Conservation (phyloP, 208 protist species). For the Crithidia bombi region DNA sequence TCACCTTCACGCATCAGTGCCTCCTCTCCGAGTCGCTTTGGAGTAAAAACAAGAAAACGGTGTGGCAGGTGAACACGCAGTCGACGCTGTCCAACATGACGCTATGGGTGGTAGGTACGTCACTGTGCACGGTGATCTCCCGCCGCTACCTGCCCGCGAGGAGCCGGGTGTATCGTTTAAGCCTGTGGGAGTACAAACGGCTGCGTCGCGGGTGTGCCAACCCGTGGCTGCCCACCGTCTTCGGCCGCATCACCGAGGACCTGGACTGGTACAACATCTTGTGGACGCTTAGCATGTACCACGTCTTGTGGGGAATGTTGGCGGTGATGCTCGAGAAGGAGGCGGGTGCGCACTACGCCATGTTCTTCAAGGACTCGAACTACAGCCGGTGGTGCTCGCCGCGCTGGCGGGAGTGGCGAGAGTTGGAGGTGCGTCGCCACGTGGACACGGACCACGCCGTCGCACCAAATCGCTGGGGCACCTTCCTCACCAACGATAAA, state of each 20-base stretch:
- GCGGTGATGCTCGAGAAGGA: conserved; percentile 71
- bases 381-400: conserved; percentile 87
- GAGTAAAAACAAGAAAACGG: conserved; percentile 84
- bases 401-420: conserved; percentile 86
- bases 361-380: conserved; percentile 64
- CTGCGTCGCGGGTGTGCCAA: conserved; percentile 67
- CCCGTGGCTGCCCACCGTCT: conserved; percentile 57
- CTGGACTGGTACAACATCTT: conserved; percentile 84
- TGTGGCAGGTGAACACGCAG: conserved; percentile 69
- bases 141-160: conserved; percentile 41
- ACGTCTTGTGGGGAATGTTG: conserved; percentile 79
- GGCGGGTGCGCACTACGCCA: conserved; percentile 79
- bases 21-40: conserved; percentile 85
- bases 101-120: conserved; percentile 50
- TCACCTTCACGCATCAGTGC: conserved; percentile 85
- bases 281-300: conserved; percentile 69
- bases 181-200: conserved; percentile 81
- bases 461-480: conserved; percentile 62
- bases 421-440: conserved; percentile 65
- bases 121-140: conserved; percentile 54
- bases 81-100: conserved; percentile 66
- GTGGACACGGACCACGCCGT: conserved; percentile 70
- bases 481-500: conserved; percentile 66
- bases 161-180: conserved; percentile 73
- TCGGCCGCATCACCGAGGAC: conserved; percentile 75